A percentile compares a stretch with the other conserved stretches of the same genome.
Conservation (phyloP, 2,329 filamentous ascomycete genomes). For the Alternaria alternata region DNA sequence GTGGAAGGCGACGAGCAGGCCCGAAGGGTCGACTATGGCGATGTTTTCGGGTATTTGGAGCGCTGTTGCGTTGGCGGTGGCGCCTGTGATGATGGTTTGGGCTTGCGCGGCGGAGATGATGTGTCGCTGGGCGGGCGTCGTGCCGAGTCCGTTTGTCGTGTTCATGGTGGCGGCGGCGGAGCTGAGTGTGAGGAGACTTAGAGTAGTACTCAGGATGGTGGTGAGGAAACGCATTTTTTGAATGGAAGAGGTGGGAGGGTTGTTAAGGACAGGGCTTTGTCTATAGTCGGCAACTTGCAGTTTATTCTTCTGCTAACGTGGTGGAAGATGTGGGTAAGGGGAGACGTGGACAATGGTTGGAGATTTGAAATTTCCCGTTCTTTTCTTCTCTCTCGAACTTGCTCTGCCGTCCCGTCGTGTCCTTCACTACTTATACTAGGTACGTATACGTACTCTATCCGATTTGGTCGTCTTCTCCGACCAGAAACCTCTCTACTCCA, state of each 20-base stretch:
- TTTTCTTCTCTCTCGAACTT: not conserved
- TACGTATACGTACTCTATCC: not conserved
- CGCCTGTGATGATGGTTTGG: conserved; percentile 29
- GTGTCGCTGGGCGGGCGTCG: conserved; percentile 26
- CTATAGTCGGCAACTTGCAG: not conserved
- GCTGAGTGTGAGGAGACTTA: conserved; percentile 19
- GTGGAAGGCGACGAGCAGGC: conserved; percentile 38
- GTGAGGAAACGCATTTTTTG: conserved; percentile 7
- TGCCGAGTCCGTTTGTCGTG: conserved; percentile 35
- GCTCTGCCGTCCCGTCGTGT: not conserved
- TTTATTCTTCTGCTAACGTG: not conserved
- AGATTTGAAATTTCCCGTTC: not conserved
- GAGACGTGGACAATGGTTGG: not conserved
- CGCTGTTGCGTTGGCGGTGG: conserved; percentile 32
- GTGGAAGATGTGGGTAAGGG: not conserved
- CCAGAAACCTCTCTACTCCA: not conserved
- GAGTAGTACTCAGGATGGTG: conserved; percentile 1
- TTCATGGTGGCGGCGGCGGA: conserved; percentile 24
- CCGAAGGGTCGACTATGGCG: conserved; percentile 39
- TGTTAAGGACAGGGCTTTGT: conserved; percentile 3
- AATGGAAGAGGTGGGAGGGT: no score
- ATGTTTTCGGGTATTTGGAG: conserved; percentile 39
- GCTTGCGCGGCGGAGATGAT: conserved; percentile 36
- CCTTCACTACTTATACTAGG: conserved; percentile 1
- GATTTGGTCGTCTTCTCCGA: not conserved